Evolutionary conservation across 139 green algal genomes (phyloP), one percentile per base, ranked within the genome.

Genomic region (Chlamydomonas eustigma): DNA sequence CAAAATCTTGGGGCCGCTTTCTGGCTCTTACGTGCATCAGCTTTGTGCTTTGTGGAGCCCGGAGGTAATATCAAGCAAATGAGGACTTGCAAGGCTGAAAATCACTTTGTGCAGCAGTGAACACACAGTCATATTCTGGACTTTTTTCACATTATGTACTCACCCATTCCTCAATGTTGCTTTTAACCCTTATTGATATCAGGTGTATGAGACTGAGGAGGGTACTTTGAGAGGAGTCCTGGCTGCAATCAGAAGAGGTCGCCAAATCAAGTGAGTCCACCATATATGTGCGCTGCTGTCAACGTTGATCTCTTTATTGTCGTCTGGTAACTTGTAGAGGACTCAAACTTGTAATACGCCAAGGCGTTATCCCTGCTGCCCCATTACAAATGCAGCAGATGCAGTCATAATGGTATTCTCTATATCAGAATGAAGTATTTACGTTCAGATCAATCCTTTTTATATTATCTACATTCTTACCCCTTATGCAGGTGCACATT

Each of bases 1-100:
- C 1, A 65, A 71, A 3, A 69, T 91, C 52, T 70, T 93, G 37
- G 88, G 88, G 0, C 87, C 85, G 73, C 2, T 84, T 2, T 83
- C 77, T 22, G 75, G 50, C 25, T 44, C 37, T 25, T 93, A 82
- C 51, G 81, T 92, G 44, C 90, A 95, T 64, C 77, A 81, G 0
- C 69, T 84, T 1, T 95, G 90, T 52, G 89, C 88, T 0, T 50
- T 94, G 5, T 95, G 90, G 90, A 87, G 78, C 39, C 78, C 83
- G 2, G 84, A 92, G 82, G 89, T 92, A 37, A 4, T 74, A 28
- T 1, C 8, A 1, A 28, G 1, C 35, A 71, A 33, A 2, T 25
- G 33, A 50, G 73, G 3, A 51, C 24, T 22, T 38, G 35, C 2
- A 32, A 35, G 39, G 18, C 34, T 28, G 6, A 37, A 35, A 37